Percentiles rank a stretch among this genome's conserved stretches.
Conservation (phyloP, 2,329 filamentous ascomycete genomes). For the Penicillium vulpinum region DNA sequence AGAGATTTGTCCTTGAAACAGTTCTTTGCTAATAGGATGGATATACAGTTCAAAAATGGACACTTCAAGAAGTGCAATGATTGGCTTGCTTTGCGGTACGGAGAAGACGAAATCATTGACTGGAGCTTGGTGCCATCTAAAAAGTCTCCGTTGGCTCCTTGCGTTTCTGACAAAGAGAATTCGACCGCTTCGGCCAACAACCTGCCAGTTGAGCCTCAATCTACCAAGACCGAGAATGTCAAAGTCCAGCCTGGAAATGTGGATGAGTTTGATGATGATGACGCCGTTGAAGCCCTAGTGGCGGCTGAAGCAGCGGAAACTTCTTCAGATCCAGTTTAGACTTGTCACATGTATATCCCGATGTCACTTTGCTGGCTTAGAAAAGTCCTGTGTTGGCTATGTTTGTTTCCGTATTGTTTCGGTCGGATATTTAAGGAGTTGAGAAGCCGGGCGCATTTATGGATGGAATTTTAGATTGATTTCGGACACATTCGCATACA, state of each 20-base stretch:
- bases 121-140: constrained; percentile 64
- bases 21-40: not conserved
- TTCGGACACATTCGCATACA: not conserved
- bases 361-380: not conserved
- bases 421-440: not conserved
- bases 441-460: not conserved
- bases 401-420: not conserved
- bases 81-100: constrained; percentile 79
- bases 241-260: constrained; percentile 24
- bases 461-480: not conserved
- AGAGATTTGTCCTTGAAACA: not conserved
- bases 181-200: constrained; percentile 15
- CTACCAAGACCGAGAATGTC: constrained; percentile 8
- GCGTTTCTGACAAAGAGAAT: constrained; percentile 26
- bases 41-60: constrained; percentile 43
- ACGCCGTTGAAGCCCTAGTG: constrained; percentile 44
- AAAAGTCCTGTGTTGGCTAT: not conserved
- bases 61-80: constrained; percentile 52
- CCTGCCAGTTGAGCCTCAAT: not conserved
- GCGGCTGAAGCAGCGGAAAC: constrained; percentile 26
- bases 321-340: not conserved
- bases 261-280: constrained; percentile 46
- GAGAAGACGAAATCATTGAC: constrained; percentile 76
- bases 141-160: constrained; percentile 13
- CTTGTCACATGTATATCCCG: not conserved